Conservation (phyloP, 768 basidiomycete species). For the Zangia roseola region DNA sequence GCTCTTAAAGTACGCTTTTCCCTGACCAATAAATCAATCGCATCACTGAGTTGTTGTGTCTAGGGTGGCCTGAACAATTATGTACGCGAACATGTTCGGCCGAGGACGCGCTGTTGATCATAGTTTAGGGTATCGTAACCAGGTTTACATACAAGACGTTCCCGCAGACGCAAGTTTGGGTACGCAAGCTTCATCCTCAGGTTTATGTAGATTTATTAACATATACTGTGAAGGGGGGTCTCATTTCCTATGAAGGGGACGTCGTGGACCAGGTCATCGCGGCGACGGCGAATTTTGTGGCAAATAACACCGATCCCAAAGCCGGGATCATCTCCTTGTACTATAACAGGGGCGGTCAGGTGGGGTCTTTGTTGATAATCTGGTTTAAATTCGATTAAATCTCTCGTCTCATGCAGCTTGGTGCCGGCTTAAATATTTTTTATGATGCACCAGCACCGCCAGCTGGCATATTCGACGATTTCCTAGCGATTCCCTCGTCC, state of each 20-base stretch:
- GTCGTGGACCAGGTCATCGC: conserved; percentile 1
- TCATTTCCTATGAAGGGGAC: conserved; percentile 30
- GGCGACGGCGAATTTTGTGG: conserved; percentile 13
- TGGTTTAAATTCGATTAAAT: too few species aligned
- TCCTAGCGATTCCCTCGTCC: conserved; percentile 22
- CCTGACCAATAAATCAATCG: too few species aligned
- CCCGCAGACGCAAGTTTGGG: conserved; percentile 58
- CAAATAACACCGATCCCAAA: conserved; percentile 12
- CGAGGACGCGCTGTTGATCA: neutral
- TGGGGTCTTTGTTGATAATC: neutral
- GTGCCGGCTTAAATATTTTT: conserved; percentile 41
- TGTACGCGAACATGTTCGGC: conserved; percentile 17
- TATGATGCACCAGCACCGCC: conserved; percentile 45
- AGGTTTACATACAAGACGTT: conserved; percentile 50
- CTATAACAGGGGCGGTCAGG: conserved; percentile 18
- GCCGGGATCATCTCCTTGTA: conserved; percentile 41
- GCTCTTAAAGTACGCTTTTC: too few species aligned
- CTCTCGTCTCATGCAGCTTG: conserved; percentile 1
- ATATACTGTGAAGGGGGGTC: conserved; percentile 42
- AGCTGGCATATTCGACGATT: conserved; percentile 19
- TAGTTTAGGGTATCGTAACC: conserved; percentile 51
- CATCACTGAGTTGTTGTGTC: too few species aligned
- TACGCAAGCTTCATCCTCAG: conserved; percentile 27
- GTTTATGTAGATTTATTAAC: neutral
- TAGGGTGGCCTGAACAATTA: too few species aligned